A percentile compares a stretch with the other conserved stretches of the same genome.
Evolutionary conservation across 2,329 filamentous ascomycete species (phyloP).

Genomic region (Claviceps monticola): DNA sequence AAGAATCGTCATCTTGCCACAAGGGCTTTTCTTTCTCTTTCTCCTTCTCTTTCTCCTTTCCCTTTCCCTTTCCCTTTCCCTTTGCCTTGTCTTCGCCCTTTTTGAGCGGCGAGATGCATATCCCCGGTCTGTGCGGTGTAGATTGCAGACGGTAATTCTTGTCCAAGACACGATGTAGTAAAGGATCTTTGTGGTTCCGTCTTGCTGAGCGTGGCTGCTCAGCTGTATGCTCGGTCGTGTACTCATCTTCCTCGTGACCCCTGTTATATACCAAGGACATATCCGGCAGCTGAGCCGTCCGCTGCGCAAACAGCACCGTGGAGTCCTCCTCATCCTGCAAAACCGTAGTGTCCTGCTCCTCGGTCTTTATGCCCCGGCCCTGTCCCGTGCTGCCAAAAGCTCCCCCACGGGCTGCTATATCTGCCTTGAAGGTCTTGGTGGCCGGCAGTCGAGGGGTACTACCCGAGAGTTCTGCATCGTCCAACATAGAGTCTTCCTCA

Average conservation of each 20-base stretch:
- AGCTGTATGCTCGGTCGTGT: conserved; percentile 10
- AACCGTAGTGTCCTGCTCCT: conserved; percentile 23
- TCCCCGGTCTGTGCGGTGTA: conserved; percentile 56
- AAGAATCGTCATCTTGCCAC: conserved; percentile 38
- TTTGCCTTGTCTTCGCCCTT: conserved; percentile 11
- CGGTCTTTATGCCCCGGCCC: conserved; percentile 32
- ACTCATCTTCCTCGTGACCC: conserved; percentile 16
- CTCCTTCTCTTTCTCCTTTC: conserved; percentile 23
- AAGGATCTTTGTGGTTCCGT: conserved; percentile 48
- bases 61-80: conserved; percentile 8
- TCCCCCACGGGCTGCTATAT: conserved; percentile 54
- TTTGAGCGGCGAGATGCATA: conserved; percentile 33
- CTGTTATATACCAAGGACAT: conserved; percentile 47
- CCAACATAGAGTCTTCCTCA: conserved; percentile 52
- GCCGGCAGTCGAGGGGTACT: conserved; percentile 52
- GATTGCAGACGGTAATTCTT: conserved; percentile 91
- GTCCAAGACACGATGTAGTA: conserved; percentile 84
- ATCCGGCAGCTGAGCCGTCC: conserved; percentile 42
- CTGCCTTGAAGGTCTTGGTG: conserved; percentile 33
- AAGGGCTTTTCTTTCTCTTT: conserved; percentile 14
- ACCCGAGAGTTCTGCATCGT: conserved; percentile 46
- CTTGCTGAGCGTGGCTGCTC: conserved; percentile 19
- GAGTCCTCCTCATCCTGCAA: conserved; percentile 29
- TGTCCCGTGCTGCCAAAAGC: conserved; percentile 49
- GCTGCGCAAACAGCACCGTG: conserved; percentile 36